Conservation (phyloP, 2,329 filamentous ascomycete genomes). For the Aspergillus sp. region DNA sequence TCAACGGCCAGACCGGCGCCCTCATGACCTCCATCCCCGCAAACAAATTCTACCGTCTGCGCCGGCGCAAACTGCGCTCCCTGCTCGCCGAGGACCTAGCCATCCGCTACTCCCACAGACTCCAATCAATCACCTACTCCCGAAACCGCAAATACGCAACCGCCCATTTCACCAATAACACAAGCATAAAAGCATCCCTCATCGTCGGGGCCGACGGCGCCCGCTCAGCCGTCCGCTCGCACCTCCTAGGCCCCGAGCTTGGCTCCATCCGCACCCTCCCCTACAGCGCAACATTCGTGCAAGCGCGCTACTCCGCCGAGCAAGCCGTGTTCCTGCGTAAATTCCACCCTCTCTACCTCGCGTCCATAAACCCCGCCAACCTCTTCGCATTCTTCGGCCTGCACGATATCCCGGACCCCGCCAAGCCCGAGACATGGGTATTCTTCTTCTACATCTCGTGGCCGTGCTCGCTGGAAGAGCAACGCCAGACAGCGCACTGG, state of each 20-base stretch:
- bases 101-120: conserved; percentile 24
- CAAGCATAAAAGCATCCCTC: conserved; percentile 16
- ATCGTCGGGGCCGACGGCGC: conserved; percentile 29
- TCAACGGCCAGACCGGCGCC: conserved; percentile 28
- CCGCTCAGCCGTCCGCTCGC: conserved; percentile 21
- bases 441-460: conserved; percentile 52
- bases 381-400: conserved; percentile 48
- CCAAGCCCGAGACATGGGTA: conserved; percentile 29
- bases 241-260: conserved; percentile 29
- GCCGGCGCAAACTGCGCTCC: conserved; percentile 28
- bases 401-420: conserved; percentile 25
- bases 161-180: conserved; percentile 20
- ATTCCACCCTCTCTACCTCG: conserved; percentile 48
- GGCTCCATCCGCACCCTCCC: conserved; percentile 41
- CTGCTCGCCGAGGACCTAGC: conserved; percentile 27
- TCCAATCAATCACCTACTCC: conserved; percentile 19
- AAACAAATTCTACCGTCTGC: conserved; percentile 28
- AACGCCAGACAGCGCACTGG: conserved; percentile 23
- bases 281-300: conserved; percentile 48
- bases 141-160: conserved; percentile 15
- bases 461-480: conserved; percentile 39
- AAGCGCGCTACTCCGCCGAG: conserved; percentile 40
- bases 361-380: conserved; percentile 45
- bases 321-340: conserved; percentile 45
- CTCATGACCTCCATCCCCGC: conserved; percentile 26